Evolutionary conservation across 140 eudicot species (phyloP).

Genomic region (Stevia rebaudiana): DNA sequence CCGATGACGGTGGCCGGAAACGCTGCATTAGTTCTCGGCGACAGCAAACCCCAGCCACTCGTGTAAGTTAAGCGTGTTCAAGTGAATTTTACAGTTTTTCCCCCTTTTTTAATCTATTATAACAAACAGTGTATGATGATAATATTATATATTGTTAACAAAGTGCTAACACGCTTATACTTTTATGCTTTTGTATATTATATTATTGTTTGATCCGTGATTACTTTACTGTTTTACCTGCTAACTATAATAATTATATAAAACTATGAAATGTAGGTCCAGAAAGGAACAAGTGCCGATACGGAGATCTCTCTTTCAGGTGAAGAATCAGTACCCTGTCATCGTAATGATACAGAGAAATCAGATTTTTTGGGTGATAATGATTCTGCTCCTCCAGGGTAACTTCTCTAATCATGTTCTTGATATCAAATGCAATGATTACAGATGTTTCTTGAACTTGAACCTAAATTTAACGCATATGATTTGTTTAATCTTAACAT

Average conservation of each 20-base stretch:
- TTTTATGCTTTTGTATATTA: constrained; percentile 24
- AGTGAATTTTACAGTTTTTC: not conserved
- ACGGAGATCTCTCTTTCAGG: constrained; percentile 54
- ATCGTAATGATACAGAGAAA: constrained; percentile 37
- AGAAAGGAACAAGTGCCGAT: constrained; percentile 50
- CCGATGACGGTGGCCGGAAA: constrained; percentile 40
- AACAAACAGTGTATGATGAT: constrained; percentile 1
- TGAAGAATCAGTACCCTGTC: constrained; percentile 42
- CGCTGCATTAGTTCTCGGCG: constrained; percentile 44
- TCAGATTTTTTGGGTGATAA: constrained; percentile 46
- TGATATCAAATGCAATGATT: not conserved
- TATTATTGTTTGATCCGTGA: constrained; percentile 22
- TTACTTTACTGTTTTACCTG: constrained; percentile 17
- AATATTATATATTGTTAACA: constrained; percentile 12
- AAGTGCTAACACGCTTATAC: constrained; percentile 15
- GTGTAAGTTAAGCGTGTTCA: constrained; percentile 29
- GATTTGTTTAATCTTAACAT: not conserved
- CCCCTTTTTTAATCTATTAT: not conserved
- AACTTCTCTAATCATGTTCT: constrained; percentile 10
- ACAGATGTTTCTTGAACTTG: constrained; percentile 8
- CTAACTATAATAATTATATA: constrained; percentile 14
- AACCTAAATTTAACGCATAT: constrained; percentile 7
- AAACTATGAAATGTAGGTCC: constrained; percentile 46
- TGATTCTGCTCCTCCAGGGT: constrained; percentile 58
- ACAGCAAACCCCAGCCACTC: constrained; percentile 34